Base-by-base conservation (phyloP, 2,329 filamentous ascomycete genomes). In the Massarina eburnea region DNA sequence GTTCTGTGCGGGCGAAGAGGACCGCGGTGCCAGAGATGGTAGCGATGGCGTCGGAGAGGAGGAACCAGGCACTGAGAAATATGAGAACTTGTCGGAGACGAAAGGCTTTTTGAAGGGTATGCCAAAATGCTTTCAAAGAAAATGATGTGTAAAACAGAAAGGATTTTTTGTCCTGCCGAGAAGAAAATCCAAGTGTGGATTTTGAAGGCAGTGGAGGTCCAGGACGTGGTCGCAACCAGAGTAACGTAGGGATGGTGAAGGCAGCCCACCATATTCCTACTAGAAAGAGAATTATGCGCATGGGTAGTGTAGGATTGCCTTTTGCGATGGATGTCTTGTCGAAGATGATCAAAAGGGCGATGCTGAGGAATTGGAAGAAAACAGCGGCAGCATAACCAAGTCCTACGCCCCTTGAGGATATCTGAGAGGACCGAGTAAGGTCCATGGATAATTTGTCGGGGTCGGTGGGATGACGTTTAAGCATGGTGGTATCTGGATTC, bases 11-110 rank as follows among this genome's bases (percentile, higher is more conserved):
- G 18, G 91, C 92, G 65, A 95, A 96, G 8, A 97, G 77, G 21
- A 96, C 89, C 1, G 92, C 91, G 0, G 91, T 96, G n/a, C 89
- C 91, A 19, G 89, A 92, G 1, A 95, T 91, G 0, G 92, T 96
- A 2, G 92, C 92, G 49, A 96, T 88, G 19, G 89, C 89, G 62
- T 97, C 92, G 2, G 89, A 95, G 2, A 96, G 79, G 12, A 96
- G 78, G 63, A 97, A 96, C 92, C 92, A 97, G 5, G 88, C 88
- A 3, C 80, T 79, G 8, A 96, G 79, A 64, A 91, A 92, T 4
- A 90, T 72, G 37, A 85, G 73, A n/a, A 88, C 84, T 58, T 92
- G 88, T 4, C 81, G 70, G 2, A 91, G 77, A 12, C 80, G 79
- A 14, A 83, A 73, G 1, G 91, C 91, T 29, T 88, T 79, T 57